Conservation (phyloP, 176 grass and related monocot species). For the Rhynchospora tenuis region DNA sequence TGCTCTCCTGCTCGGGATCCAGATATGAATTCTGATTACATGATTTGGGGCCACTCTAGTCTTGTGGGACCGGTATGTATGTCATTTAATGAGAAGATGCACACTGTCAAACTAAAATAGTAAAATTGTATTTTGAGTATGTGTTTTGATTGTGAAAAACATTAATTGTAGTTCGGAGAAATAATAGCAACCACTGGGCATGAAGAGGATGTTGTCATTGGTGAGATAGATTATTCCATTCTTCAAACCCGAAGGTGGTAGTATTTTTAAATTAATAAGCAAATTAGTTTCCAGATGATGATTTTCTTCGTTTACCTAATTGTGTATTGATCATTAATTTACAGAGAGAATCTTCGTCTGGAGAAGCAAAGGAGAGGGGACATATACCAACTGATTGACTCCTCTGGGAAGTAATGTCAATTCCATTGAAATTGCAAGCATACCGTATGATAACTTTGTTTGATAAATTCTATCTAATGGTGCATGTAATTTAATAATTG, state of each 20-base stretch:
- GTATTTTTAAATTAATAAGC: not conserved
- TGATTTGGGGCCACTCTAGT: slow-evolving; percentile 57
- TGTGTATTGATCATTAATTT: slow-evolving; percentile 12
- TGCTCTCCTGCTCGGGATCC: slow-evolving; percentile 50
- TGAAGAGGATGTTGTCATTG: slow-evolving; percentile 38
- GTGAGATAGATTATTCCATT: slow-evolving; percentile 32
- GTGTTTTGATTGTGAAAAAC: not conserved
- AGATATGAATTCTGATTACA: slow-evolving; percentile 30
- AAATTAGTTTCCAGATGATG: not conserved
- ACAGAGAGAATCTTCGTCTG: slow-evolving; percentile 56
- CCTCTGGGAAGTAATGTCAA: not conserved
- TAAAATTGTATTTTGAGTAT: not conserved
- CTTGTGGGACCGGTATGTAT: slow-evolving; percentile 59
- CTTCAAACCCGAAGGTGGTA: slow-evolving; percentile 29
- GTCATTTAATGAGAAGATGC: not conserved
- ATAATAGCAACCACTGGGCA: slow-evolving; percentile 43
- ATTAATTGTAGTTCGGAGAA: slow-evolving; percentile 38
- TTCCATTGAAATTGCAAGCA: not conserved
- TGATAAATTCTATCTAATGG: not conserved
- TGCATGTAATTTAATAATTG: not conserved
- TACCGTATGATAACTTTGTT: not conserved
- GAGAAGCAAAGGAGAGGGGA: slow-evolving; percentile 39
- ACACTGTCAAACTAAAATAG: not conserved
- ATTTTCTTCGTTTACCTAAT: not conserved
- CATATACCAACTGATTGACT: slow-evolving; percentile 44